Evolutionary conservation across 1,284 basidiomycete genomes (phyloP).

Genomic region (Trichosporon sp.): DNA sequence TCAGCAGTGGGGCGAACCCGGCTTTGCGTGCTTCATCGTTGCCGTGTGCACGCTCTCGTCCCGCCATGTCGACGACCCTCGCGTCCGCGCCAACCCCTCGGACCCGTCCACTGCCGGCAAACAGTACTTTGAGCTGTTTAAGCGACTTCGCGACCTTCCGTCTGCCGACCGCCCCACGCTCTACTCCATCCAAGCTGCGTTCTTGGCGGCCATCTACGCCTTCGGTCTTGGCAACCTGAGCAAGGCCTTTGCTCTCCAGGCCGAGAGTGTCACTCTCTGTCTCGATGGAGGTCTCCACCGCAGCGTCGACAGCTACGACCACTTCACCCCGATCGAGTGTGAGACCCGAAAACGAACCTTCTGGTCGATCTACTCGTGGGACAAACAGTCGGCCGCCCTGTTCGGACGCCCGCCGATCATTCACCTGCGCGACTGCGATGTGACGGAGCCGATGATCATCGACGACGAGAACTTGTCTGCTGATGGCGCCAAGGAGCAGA

Average conservation of each 20-base stretch:
- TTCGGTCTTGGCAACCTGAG: constrained; percentile 81
- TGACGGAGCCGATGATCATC: constrained; percentile 72
- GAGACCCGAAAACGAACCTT: constrained; percentile 85
- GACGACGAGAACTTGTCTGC: constrained; percentile 80
- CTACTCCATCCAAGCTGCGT: constrained; percentile 80
- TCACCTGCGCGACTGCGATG: constrained; percentile 77
- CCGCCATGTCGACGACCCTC: constrained; percentile 80
- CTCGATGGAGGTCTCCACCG: constrained; percentile 81
- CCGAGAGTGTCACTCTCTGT: constrained; percentile 74
- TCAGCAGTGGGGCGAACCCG: constrained; percentile 85
- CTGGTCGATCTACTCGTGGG: constrained; percentile 88
- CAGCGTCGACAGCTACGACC: constrained; percentile 77
- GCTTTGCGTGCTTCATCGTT: constrained; percentile 84
- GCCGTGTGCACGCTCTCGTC: constrained; percentile 82
- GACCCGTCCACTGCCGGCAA: constrained; percentile 81
- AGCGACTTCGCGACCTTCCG: constrained; percentile 72
- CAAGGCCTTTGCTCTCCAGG: constrained; percentile 73
- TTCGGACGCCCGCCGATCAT: constrained; percentile 82
- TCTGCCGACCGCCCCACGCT: constrained; percentile 80
- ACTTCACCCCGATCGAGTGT: constrained; percentile 79
- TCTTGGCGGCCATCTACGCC: constrained; percentile 80
- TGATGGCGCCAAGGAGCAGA: constrained; percentile 64
- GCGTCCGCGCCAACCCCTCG: constrained; percentile 70
- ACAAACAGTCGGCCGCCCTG: constrained; percentile 72
- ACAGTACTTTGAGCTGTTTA: constrained; percentile 82